A percentile compares a stretch with the other conserved stretches of the same genome.
Conservation (phyloP, 2,329 filamentous ascomycete species). For the Botrytis medusae region DNA sequence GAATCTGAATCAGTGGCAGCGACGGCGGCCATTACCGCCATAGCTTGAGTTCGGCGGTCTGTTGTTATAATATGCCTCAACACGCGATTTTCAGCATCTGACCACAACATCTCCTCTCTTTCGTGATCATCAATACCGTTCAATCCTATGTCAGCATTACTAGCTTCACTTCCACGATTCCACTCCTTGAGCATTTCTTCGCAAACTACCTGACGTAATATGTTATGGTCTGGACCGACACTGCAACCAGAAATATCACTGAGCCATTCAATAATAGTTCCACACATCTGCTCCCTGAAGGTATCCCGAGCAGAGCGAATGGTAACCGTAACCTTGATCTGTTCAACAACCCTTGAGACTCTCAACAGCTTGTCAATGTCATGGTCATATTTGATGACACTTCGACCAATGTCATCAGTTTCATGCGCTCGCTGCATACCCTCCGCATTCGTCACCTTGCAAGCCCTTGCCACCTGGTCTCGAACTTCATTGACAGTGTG, state of each 20-base stretch:
- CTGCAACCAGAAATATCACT: slow-evolving; percentile 88
- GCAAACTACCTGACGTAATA: slow-evolving; percentile 80
- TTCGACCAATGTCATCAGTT: slow-evolving; percentile 84
- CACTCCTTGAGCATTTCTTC: slow-evolving; percentile 88
- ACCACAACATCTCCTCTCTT: slow-evolving; percentile 39
- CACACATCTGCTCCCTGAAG: slow-evolving; percentile 97
- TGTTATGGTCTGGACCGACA: slow-evolving; percentile 74
- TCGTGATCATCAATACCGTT: slow-evolving; percentile 82
- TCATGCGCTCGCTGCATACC: slow-evolving; percentile 78
- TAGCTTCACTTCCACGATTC: slow-evolving; percentile 80
- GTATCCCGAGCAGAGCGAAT: slow-evolving; percentile 92
- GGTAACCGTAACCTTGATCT: slow-evolving; percentile 94
- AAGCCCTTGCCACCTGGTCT: slow-evolving; percentile 87
- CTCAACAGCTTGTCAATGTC: slow-evolving; percentile 71
- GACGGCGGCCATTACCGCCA: slow-evolving; percentile 28
- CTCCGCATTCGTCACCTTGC: slow-evolving; percentile 67
- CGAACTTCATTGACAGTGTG: slow-evolving; percentile 91
- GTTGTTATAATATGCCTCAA: slow-evolving; percentile 28
- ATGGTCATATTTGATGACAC: slow-evolving; percentile 73
- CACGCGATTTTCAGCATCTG: slow-evolving; percentile 31
- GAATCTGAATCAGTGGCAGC: slow-evolving; percentile 28
- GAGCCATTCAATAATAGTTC: slow-evolving; percentile 96
- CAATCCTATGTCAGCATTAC: slow-evolving; percentile 73
- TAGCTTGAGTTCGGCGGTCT: slow-evolving; percentile 27
- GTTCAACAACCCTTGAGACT: slow-evolving; percentile 84